Percentiles rank a stretch among this genome's conserved stretches.
Evolutionary conservation across 1,284 basidiomycete species (phyloP).

Genomic region (Melampsora americana): DNA sequence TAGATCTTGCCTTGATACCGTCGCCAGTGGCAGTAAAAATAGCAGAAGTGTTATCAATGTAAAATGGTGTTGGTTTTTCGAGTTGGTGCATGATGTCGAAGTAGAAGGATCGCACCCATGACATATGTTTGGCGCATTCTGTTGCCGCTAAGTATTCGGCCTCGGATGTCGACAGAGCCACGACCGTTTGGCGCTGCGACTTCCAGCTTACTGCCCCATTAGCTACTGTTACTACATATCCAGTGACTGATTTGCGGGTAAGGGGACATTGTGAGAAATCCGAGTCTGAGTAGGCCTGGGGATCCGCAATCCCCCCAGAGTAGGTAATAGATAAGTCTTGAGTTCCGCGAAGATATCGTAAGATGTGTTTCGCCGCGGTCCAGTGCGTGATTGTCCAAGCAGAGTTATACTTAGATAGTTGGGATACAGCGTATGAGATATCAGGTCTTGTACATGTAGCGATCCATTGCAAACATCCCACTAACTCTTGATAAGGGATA

Average conservation of each 20-base stretch:
- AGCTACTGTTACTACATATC: neutral
- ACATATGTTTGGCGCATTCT: no score
- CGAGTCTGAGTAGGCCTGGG: no score
- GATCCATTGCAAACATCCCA: neutral
- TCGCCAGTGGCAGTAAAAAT: no score
- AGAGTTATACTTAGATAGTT: no score
- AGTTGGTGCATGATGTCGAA: no score
- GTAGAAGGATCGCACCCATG: no score
- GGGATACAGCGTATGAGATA: neutral
- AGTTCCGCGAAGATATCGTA: neutral
- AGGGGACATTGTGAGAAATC: conserved; percentile 1
- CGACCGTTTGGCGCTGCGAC: neutral
- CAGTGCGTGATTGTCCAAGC: neutral
- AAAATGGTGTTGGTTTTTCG: no score
- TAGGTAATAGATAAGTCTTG: neutral
- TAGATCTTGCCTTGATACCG: no score
- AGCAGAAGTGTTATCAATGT: no score
- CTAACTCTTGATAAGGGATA: neutral
- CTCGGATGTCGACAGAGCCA: no score
- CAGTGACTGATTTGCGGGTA: neutral
- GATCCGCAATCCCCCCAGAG: neutral
- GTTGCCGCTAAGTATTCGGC: no score
- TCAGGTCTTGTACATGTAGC: neutral
- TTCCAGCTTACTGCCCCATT: neutral
- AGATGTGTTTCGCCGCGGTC: neutral